Percentiles rank a stretch among this genome's conserved stretches.
These are phyloP conservation scores for Cryptococcus wingfieldii DNA, from an alignment of 1,284 basidiomycete genomes.

Conservation along the genomic window DNA sequence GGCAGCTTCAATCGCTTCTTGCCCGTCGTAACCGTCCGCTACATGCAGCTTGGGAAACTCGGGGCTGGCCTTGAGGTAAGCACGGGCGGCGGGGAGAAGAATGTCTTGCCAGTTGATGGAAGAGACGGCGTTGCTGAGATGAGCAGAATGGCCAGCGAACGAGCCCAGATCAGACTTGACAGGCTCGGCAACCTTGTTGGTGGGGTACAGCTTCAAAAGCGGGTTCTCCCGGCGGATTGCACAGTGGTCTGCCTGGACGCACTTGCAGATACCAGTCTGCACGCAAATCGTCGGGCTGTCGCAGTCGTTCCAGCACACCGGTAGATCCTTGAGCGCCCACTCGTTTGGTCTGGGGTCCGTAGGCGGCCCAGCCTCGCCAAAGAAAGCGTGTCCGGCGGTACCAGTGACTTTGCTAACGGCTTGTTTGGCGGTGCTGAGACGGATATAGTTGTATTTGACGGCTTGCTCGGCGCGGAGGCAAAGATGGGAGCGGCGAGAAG, in stretches of 20 bases:
- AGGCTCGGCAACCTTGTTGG: neutral
- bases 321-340: conserved; percentile 42
- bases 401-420: conserved; percentile 23
- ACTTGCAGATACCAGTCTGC: conserved; percentile 47
- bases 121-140: conserved; percentile 26
- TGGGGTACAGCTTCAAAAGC: conserved; percentile 23
- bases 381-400: conserved; percentile 7
- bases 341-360: conserved; percentile 21
- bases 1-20: conserved; percentile 36
- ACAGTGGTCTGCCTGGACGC: conserved; percentile 45
- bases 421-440: conserved; percentile 17
- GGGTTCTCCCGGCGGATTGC: conserved; percentile 34
- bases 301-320: conserved; percentile 49
- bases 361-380: conserved; percentile 2
- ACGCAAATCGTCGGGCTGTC: conserved; percentile 45
- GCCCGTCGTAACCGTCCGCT: conserved; percentile 31
- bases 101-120: conserved; percentile 40
- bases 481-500: conserved; percentile 35
- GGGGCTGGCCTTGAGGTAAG: conserved; percentile 31
- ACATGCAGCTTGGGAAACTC: conserved; percentile 47
- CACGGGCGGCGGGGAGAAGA: conserved; percentile 40
- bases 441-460: conserved; percentile 17
- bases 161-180: conserved; percentile 22
- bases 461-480: conserved; percentile 37
- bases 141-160: conserved; percentile 20